Base-by-base conservation (phyloP, 176 grass and related monocot species). In the Aegilops longissima region DNA sequence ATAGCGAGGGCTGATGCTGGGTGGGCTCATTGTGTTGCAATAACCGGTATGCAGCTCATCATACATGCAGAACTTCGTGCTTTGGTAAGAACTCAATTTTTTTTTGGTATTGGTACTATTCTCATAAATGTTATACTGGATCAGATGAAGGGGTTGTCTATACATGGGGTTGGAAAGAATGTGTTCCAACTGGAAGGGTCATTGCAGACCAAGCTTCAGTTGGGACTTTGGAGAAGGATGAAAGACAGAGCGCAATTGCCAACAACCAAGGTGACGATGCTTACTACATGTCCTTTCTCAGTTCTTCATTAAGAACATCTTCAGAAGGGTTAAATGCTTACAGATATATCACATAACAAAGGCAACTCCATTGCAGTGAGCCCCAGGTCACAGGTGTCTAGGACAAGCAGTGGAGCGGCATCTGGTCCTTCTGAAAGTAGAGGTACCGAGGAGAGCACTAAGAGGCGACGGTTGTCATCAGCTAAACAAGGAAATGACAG, bases 141-240 rank as follows among this genome's bases (percentile, higher is more conserved):
- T 73, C 85, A 99, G 97, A 88, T 90, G 82, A 85, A 88, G 97
- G 97, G 40, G 92, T 93, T 77, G 90, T 99, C 27, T 99, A 99
- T 59, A 95, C 97, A 75, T 99, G 97, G 97, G 97, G 97, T 82
- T 99, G 97, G 97, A 99, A 97, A 92, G 97, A 99, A 83, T 99
- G 97, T 83, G 97, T 99, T 21, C 97, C 97, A 35, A 93, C 90
- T 85, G 97, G 92, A 17, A 88, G 94, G 78, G 67, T 95, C 56
- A 61, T 93, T 27, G 82, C 89, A 11, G 92, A 93, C 40, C 85
- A 93, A 63, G 85, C 88, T 56, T 82, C 87, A 35, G 90, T 83
- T 71, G 97, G 90, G 67, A 87, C 83, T 18, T 90, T 87, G 75
- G 97, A 97, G 42, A 96, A 90, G 78, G 97, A 97, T 84, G 94